phyloP scores from a whole-genome alignment of 2,329 filamentous ascomycete genomes.

The Diaporthe longicolla region DNA sequence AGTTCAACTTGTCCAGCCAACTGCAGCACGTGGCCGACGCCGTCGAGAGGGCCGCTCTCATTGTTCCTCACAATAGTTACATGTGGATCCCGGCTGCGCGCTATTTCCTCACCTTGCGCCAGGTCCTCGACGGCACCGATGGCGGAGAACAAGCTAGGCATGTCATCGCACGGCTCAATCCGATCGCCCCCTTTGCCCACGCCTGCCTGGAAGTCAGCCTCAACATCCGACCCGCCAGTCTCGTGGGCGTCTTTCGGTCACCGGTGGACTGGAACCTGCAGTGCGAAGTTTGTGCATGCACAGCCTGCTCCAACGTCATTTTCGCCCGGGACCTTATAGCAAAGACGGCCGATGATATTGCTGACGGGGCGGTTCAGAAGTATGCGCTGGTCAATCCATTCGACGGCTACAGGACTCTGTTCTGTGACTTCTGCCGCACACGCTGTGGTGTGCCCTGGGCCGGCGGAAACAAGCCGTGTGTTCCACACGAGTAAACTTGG shows the following conservation, averaged over 20 bases:
- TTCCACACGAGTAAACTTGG: background rate
- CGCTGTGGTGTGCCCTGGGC: constrained; percentile 2
- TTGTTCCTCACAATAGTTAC: background rate
- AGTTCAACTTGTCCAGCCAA: background rate
- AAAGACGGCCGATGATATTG: background rate
- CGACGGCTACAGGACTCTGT: constrained; percentile 9
- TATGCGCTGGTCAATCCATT: constrained; percentile 9
- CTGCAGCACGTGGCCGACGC: background rate
- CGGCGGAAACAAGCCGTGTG: background rate
- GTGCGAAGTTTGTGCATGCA: background rate
- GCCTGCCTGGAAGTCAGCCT: background rate
- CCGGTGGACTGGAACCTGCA: background rate
- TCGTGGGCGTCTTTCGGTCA: background rate
- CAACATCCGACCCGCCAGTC: background rate
- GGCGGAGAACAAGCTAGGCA: background rate
- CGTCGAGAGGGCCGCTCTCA: background rate
- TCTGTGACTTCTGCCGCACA: constrained; percentile 4
- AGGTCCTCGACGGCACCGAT: background rate
- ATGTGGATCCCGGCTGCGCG: background rate
- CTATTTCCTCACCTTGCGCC: too few relatives aligned
- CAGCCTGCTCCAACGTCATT: background rate
- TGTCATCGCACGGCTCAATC: background rate
- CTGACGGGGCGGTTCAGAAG: background rate
- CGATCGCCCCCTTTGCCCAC: background rate
- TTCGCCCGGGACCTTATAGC: background rate